Evolutionary conservation across 768 basidiomycete genomes (phyloP).

Genomic region (Phaeotremella skinneri): DNA sequence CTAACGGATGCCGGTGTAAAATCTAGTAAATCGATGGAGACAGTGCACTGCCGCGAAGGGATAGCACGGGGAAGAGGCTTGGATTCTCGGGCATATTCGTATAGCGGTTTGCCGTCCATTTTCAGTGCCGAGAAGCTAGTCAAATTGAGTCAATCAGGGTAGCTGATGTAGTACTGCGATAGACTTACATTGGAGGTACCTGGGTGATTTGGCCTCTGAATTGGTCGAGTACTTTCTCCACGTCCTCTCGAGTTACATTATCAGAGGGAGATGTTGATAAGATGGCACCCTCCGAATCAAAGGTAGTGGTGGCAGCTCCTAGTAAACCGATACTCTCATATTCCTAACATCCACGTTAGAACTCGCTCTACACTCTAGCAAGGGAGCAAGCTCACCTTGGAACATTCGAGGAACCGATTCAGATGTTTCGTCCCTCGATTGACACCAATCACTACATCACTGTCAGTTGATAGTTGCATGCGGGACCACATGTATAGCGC

Average conservation of each 20-base stretch:
- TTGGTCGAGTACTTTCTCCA: constrained; percentile 65
- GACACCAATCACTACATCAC: constrained; percentile 73
- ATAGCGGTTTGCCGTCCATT: constrained; percentile 93
- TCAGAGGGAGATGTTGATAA: constrained; percentile 60
- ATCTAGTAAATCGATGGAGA: constrained; percentile 74
- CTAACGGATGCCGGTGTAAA: constrained; percentile 60
- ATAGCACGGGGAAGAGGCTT: constrained; percentile 93
- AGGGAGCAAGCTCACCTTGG: constrained; percentile 63
- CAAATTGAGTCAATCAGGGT: constrained; percentile 4
- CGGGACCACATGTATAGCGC: neutral
- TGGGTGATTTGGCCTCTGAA: constrained; percentile 89
- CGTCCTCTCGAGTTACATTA: constrained; percentile 74
- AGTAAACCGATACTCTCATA: constrained; percentile 86
- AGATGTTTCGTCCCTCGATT: constrained; percentile 87
- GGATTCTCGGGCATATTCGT: constrained; percentile 90
- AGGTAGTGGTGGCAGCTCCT: constrained; percentile 91
- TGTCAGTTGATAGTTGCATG: neutral
- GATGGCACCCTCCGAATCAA: constrained; percentile 82
- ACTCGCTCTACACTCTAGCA: neutral
- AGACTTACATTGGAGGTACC: constrained; percentile 78
- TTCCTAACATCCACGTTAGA: constrained; percentile 60
- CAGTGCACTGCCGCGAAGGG: constrained; percentile 74
- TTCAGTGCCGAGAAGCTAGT: constrained; percentile 92
- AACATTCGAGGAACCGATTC: constrained; percentile 75
- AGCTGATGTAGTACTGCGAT: constrained; percentile 4